Evolutionary conservation across 176 grass and related monocot species (phyloP).

Genomic region (Dactylis glomerata): DNA sequence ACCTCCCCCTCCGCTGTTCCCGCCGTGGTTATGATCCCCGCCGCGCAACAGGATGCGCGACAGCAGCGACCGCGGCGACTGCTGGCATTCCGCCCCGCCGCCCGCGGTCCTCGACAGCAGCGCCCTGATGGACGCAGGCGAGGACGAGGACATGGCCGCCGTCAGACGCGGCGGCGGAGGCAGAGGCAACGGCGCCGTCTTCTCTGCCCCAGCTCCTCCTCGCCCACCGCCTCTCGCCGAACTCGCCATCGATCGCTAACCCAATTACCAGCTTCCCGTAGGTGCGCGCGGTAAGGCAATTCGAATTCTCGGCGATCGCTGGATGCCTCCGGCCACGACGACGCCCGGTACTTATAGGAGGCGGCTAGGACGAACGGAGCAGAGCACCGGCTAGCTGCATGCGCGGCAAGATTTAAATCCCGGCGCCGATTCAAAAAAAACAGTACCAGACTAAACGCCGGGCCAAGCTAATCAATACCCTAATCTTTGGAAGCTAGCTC

Average conservation of each 20-base stretch:
- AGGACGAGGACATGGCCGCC: background rate
- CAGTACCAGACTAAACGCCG: background rate
- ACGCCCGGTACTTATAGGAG: slow-evolving; percentile 32
- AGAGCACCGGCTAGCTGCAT: background rate
- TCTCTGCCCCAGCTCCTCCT: background rate
- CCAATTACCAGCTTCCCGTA: background rate
- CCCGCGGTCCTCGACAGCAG: slow-evolving; percentile 13
- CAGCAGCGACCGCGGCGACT: slow-evolving; percentile 55
- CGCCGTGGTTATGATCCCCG: background rate
- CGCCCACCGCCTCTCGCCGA: slow-evolving; percentile 2
- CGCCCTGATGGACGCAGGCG: slow-evolving; percentile 30
- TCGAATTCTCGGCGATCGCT: slow-evolving; percentile 12
- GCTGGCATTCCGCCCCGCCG: slow-evolving; percentile 28
- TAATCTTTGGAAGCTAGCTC: slow-evolving; percentile 26
- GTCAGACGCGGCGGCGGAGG: slow-evolving; percentile 36
- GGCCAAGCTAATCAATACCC: background rate
- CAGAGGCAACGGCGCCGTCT: slow-evolving; percentile 18
- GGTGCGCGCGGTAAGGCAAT: background rate
- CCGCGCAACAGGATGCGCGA: slow-evolving; percentile 50
- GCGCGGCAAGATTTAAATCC: slow-evolving; percentile 19
- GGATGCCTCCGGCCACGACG: background rate
- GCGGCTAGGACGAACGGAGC: background rate
- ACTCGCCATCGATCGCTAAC: slow-evolving; percentile 26
- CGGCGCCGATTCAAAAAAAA: background rate
- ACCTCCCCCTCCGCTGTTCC: background rate